Conservation (phyloP, 2,329 filamentous ascomycete species). For the Gaeumannomyces sp. region DNA sequence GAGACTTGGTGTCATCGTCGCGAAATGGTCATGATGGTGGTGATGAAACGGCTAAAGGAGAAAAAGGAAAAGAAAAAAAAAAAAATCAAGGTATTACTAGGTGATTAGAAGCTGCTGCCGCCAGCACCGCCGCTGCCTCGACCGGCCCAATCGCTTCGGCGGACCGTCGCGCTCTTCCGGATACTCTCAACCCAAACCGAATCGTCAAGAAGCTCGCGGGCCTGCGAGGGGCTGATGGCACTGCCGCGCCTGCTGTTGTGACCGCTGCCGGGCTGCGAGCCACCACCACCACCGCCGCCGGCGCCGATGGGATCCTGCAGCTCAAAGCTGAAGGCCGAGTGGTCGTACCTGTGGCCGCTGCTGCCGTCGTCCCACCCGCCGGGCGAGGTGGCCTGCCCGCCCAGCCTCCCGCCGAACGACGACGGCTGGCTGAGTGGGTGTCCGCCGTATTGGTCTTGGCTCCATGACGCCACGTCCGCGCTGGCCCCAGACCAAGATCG, state of each 20-base stretch:
- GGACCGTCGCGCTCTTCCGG: slow-evolving; percentile 72
- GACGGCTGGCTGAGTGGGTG: slow-evolving; percentile 52
- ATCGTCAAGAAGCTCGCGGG: slow-evolving; percentile 79
- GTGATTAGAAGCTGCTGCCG: slow-evolving; percentile 46
- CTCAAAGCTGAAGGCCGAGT: slow-evolving; percentile 54
- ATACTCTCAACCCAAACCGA: slow-evolving; percentile 94
- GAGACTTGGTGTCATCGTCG: not conserved
- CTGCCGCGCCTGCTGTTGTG: slow-evolving; percentile 57
- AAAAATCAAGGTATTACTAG: slow-evolving; percentile 39
- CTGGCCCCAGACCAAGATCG: slow-evolving; percentile 37
- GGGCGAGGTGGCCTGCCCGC: not conserved
- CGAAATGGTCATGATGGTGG: not conserved
- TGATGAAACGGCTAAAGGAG: not conserved
- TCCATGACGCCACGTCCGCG: slow-evolving; percentile 29
- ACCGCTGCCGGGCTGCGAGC: slow-evolving; percentile 19
- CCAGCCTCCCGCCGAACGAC: slow-evolving; percentile 8
- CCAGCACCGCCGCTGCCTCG: not conserved
- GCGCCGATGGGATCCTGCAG: slow-evolving; percentile 38
- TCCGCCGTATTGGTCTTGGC: slow-evolving; percentile 35
- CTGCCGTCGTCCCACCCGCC: slow-evolving; percentile 10
- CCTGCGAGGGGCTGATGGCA: slow-evolving; percentile 66
- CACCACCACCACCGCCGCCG: slow-evolving; percentile 13
- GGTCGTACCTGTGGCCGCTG: slow-evolving; percentile 32
- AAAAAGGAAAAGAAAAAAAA: not conserved
- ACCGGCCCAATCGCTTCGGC: slow-evolving; percentile 25